Base-by-base conservation (phyloP, 176 grass and related monocot species). In the Phragmites australis region DNA sequence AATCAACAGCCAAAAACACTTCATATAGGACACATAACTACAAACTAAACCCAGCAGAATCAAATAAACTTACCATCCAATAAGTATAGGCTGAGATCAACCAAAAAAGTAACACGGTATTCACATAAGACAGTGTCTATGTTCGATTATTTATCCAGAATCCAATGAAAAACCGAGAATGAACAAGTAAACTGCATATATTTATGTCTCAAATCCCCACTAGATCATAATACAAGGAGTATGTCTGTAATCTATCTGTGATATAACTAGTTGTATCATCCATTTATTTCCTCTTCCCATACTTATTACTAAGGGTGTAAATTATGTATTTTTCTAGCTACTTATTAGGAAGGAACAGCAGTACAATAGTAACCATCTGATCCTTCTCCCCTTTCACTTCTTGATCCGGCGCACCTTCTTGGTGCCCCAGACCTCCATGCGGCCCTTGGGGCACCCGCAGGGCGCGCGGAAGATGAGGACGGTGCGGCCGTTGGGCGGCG, bases 401-500 rank as follows among this genome's bases (percentile, higher is more conserved):
- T 98, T 98, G 83, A 94, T 94, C 78, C 95, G 82, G 67, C 95
- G 89, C 65, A 89, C 92, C 83, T 92, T 98, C 83, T 92, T 91
- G 2, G 87, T 81, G 60, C 90, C 90, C 95, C 95, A 98, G 53
- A 98, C 95, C 88, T 98, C 92, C 92, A 98, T 94, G 56, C 92
- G 89, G 8, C 95, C 86, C 83, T 87, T 84, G 55, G 92, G 86
- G 69, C 95, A 98, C 0, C 95, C 95, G 41, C 95, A 98, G 10
- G 92, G 92, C 3, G 84, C 60, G 58, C 95, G 86, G 80, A 98
- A 98, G 82, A 93, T 85, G 57, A 98, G 88, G 40, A 98, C 95
- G 51, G 95, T 94, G 66, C 95, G 92, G n/a, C 95, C 95, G 75
- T 98, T 94, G 58, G 91, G 75, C 34, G 95, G 95, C 52, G 95